Base-by-base conservation (phyloP, 169 alveolate species). In the Besnoitia besnoiti region DNA sequence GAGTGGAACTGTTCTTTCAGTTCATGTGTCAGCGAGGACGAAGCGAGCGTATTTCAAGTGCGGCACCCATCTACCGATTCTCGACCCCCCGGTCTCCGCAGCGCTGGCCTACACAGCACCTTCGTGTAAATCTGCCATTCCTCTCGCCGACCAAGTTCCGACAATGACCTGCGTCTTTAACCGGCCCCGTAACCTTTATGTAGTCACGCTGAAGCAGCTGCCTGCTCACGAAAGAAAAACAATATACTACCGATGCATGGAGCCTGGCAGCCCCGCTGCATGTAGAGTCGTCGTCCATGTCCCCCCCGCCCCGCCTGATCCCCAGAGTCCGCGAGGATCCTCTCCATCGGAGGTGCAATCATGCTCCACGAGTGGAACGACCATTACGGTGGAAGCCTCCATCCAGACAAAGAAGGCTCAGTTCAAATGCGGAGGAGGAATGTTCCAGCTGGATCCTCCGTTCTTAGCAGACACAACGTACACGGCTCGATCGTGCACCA, bases 371-470 rank as follows among this genome's bases (percentile, higher is more conserved):
- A 73, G 82, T 73, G 82, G 82, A 37, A 73, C 82, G 47, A 73
- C 82, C 14, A n/a, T n/a, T n/a, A 73, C 44, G n/a, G 47, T 73
- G 5, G 82, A 73, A 24, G 27, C n/a, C 44, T 35, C 46, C n/a
- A n/a, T 24, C 5, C 14, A 16, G 24, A 37, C 39, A 35, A 37
- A 37, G n/a, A 24, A 19, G n/a, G 82, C 46, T 10, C 82, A 73
- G 46, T 73, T 73, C 24, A 42, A 42, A 37, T 73, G 82, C 82
- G 82, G 82, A 37, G 82, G 82, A 37, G 82, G 82, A 73, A 73
- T 73, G 82, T 73, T 73, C n/a, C n/a, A 27, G 82, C 82, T 73
- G 44, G 82, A 73, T n/a, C 82, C 82, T n/a, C 82, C 82, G 44
- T 19, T 73, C 12, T 1, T 73, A 42, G 16, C 82, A 24, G 82